phyloP scores from a whole-genome alignment of 306 rosid genomes.

The Castanea mollissima region DNA sequence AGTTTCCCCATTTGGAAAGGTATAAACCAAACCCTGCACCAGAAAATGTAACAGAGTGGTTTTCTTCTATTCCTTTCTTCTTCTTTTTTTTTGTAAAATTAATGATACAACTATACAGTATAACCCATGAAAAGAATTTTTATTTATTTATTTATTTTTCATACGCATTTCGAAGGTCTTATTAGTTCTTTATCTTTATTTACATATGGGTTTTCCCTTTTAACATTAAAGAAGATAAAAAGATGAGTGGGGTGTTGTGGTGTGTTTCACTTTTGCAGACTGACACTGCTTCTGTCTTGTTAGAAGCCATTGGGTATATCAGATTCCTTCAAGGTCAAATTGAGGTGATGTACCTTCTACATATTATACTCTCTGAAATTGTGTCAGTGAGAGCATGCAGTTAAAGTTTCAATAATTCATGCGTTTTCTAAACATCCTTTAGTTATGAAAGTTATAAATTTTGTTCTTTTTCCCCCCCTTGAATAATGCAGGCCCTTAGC shows the following conservation, averaged over 20 bases:
- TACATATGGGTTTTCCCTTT: conserved; percentile 18
- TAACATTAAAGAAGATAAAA: conserved; percentile 32
- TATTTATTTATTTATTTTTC: not conserved
- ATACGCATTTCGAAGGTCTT: not conserved
- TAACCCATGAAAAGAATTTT: too few species aligned
- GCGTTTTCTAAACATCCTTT: conserved; percentile 40
- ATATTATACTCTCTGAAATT: conserved; percentile 18
- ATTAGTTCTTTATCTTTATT: not conserved
- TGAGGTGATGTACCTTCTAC: conserved; percentile 64
- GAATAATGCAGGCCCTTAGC: conserved; percentile 67
- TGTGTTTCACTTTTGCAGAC: conserved; percentile 80
- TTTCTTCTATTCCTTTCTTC: not conserved
- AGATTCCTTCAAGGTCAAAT: conserved; percentile 87
- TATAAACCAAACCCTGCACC: conserved; percentile 10
- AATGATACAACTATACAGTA: too few species aligned
- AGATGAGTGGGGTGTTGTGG: conserved; percentile 32
- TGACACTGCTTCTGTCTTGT: conserved; percentile 94
- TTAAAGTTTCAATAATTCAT: conserved; percentile 39
- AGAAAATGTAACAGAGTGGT: not conserved
- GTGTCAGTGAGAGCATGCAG: conserved; percentile 47
- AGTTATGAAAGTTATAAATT: conserved; percentile 35
- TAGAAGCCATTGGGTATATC: conserved; percentile 81
- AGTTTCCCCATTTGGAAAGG: conserved; percentile 95
- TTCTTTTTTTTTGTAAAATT: not conserved
- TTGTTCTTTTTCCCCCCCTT: conserved; percentile 16